These are phyloP conservation scores for Phytophthora citricola DNA, from an alignment of 352 stramenopile species.

Conservation along the genomic window DNA sequence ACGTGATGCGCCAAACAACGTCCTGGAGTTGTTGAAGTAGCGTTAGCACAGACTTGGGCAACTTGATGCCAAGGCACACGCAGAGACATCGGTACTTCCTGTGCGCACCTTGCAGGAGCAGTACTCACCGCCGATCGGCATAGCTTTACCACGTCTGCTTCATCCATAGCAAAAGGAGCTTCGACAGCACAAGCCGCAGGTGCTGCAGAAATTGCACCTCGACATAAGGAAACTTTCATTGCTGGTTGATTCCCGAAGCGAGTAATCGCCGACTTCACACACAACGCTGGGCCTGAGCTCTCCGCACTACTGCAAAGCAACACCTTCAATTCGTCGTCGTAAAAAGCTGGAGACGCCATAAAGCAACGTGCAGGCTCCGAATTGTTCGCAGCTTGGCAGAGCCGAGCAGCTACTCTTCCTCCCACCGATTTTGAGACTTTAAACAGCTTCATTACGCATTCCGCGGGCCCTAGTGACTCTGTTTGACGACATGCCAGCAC, in stretches of 20 bases:
- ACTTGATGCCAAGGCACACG: conserved; percentile 38
- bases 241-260: conserved; percentile 20
- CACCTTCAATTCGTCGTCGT: conserved; percentile 44
- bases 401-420: conserved; percentile 11
- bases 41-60: conserved; percentile 42
- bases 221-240: conserved; percentile 41
- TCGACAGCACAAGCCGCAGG: conserved; percentile 44
- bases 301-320: conserved; percentile 47
- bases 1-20: conserved; percentile 52
- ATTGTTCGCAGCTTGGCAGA: conserved; percentile 40
- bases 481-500: conserved; percentile 35
- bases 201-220: conserved; percentile 30
- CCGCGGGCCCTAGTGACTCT: conserved; percentile 21
- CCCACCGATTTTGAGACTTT: background rate
- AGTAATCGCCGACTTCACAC: conserved; percentile 32
- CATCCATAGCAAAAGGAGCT: conserved; percentile 55
- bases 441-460: conserved; percentile 37
- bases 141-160: conserved; percentile 39
- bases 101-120: conserved; percentile 49
- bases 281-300: conserved; percentile 44
- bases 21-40: conserved; percentile 45
- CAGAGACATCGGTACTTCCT: conserved; percentile 31
- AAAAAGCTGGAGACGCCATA: conserved; percentile 35
- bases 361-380: conserved; percentile 49
- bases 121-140: conserved; percentile 42